Evolutionary conservation across 75 land plant species (phyloP).

Genomic region (Larix kaempferi): DNA sequence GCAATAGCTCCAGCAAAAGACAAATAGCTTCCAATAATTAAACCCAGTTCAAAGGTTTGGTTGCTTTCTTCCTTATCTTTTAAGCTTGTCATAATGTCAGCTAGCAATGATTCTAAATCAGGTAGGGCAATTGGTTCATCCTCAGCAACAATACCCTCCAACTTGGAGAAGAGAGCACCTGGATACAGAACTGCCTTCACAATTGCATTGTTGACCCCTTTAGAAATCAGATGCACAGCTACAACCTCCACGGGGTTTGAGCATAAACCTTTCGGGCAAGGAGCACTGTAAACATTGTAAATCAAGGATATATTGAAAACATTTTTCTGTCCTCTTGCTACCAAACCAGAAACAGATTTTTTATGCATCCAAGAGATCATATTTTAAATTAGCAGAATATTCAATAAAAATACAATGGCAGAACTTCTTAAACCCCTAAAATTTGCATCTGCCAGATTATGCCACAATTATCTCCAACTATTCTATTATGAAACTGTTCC

Average conservation of each 20-base stretch:
- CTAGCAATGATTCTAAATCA: constrained; percentile 10
- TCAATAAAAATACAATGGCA: neutral
- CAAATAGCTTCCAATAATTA: constrained; percentile 18
- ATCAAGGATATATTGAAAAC: neutral
- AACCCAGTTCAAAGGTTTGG: neutral
- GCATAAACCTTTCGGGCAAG: constrained; percentile 23
- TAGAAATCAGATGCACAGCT: constrained; percentile 13
- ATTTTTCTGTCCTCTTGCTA: neutral
- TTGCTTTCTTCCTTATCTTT: neutral
- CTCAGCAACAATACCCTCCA: constrained; percentile 21
- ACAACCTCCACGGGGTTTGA: constrained; percentile 29
- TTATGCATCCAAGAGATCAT: neutral
- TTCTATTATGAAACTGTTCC: neutral
- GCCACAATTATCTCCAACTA: neutral
- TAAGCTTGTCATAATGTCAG: neutral
- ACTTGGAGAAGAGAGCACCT: constrained; percentile 14
- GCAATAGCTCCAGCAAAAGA: constrained; percentile 21
- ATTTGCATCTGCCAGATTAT: neutral
- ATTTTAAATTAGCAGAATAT: neutral
- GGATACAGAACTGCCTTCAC: constrained; percentile 23
- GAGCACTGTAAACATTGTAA: constrained; percentile 17
- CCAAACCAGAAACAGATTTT: neutral
- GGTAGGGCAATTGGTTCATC: constrained; percentile 18
- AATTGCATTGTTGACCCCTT: constrained; percentile 4
- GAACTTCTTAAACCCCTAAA: neutral